These are phyloP conservation scores for Piromyces sp. DNA, from an alignment of 192 early-diverging fungal genomes.

Conservation along the genomic window DNA sequence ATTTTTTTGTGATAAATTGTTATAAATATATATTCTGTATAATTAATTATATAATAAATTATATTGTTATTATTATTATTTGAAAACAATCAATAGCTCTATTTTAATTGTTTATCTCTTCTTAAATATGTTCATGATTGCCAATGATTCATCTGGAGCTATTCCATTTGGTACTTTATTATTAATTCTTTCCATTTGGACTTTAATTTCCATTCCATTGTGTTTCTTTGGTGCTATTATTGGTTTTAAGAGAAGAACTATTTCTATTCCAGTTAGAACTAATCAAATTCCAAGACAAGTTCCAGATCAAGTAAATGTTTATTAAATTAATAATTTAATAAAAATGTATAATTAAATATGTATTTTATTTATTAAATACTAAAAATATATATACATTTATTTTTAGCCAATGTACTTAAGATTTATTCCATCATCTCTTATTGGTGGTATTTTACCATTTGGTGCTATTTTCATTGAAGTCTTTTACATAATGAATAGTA, in stretches of 20 bases:
- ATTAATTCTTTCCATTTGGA: conserved; percentile 63
- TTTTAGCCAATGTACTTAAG: conserved; percentile 45
- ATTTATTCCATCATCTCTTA: conserved; percentile 30
- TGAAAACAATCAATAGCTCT: conserved; percentile 3
- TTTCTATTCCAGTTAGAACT: conserved; percentile 53
- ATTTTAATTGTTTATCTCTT: conserved; percentile 46
- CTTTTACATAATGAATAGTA: conserved; percentile 88
- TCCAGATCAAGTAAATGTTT: conserved; percentile 39
- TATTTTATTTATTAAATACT: no score
- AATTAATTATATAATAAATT: no score
- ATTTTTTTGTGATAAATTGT: no score
- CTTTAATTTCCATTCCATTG: conserved; percentile 56
- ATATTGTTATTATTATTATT: no score
- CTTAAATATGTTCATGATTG: conserved; percentile 78
- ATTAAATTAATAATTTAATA: no score
- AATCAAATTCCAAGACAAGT: conserved; percentile 85
- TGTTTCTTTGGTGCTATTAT: conserved; percentile 72
- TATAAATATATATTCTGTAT: no score
- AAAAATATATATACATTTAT: no score
- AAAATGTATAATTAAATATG: no score
- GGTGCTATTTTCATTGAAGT: conserved; percentile 89
- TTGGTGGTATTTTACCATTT: conserved; percentile 79
- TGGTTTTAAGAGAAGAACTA: conserved; percentile 49
- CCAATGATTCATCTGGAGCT: conserved; percentile 66
- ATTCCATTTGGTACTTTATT: conserved; percentile 78